Evolutionary conservation across 768 basidiomycete species (phyloP), one percentile per base, ranked within the genome.

Genomic region (Panellus pusillus): DNA sequence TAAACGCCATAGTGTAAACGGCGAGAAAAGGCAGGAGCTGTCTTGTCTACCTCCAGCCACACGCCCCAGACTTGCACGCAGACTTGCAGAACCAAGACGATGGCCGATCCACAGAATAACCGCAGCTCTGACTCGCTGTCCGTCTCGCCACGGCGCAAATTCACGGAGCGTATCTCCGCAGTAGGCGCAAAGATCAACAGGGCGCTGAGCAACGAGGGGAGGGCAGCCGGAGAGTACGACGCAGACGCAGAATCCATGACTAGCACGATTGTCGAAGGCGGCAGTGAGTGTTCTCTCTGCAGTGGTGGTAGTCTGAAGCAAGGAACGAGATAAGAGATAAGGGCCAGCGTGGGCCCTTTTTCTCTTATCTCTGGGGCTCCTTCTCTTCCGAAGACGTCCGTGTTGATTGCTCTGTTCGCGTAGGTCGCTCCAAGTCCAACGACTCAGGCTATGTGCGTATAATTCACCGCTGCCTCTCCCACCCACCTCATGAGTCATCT

Each of bases 141-240:
- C 6, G 17, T 20, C 6, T 44, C 56, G 31, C 28, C 42, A 11
- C 41, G 56, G n/a, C 56, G 56, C 28, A 36, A 46, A 7, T 46
- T 57, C 38, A 39, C 51, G 1, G 56, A 52, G 18, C 47, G 47
- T 18, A 53, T 57, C 12, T 57, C 56, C 24, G 51, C 56, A 12
- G 56, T 57, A 1, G 51, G 56, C 9, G 56, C 56, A 1, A 57
- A 57, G 19, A 49, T 57, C 19, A 53, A 49, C 45, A 51, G 56
- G 6, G 56, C 56, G 27, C 51, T 57, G 29, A 57, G 51, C 51
- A 57, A 9, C 47, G 56, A 57, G 11, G 51, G 51, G 4, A 14
- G 51, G 18, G 24, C 12, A 9, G n/a, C n/a, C n/a, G n/a, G n/a
- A n/a, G 47, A 50, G 9, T 52, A 52, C 38, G 29, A 49, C 51